Conservation (phyloP, 305 asterid species). For the Fraxinus sp. region DNA sequence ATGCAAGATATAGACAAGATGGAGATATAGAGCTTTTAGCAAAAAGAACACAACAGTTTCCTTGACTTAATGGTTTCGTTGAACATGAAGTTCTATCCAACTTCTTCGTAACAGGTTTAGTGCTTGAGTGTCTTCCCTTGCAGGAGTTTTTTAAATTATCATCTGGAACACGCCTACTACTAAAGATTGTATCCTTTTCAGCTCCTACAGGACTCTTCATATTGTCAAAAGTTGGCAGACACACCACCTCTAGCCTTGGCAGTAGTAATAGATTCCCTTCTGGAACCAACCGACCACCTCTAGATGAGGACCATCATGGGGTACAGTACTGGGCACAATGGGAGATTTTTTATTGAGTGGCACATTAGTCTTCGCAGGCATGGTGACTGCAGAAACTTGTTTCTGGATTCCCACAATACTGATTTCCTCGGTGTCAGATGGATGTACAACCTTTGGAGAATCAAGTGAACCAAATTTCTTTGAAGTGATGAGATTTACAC, state of each 20-base stretch:
- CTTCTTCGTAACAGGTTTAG: constrained; percentile 43
- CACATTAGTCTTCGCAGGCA: constrained; percentile 46
- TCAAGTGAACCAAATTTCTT: constrained; percentile 43
- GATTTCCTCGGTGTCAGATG: constrained; percentile 54
- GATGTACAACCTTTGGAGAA: constrained; percentile 44
- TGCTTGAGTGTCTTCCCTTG: constrained; percentile 44
- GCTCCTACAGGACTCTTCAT: constrained; percentile 29
- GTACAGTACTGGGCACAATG: constrained; percentile 57
- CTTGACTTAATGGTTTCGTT: constrained; percentile 37
- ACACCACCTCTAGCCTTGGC: constrained; percentile 40
- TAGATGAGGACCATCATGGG: constrained; percentile 60
- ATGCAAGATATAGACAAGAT: not conserved
- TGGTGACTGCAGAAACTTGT: constrained; percentile 47
- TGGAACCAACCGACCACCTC: constrained; percentile 34
- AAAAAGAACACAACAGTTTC: constrained; percentile 33
- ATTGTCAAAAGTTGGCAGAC: constrained; percentile 39
- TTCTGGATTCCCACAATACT: constrained; percentile 46
- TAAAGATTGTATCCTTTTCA: constrained; percentile 42
- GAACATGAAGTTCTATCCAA: constrained; percentile 47
- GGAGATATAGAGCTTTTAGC: constrained; percentile 23
- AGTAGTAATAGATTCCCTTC: constrained; percentile 44
- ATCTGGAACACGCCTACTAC: constrained; percentile 41
- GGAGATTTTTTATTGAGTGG: constrained; percentile 50
- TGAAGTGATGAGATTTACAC: constrained; percentile 53
- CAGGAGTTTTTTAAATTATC: constrained; percentile 50